Percentiles rank a stretch among this genome's conserved stretches.
phyloP scores from a whole-genome alignment of 345 rosid genomes.

The Brassica juncea region DNA sequence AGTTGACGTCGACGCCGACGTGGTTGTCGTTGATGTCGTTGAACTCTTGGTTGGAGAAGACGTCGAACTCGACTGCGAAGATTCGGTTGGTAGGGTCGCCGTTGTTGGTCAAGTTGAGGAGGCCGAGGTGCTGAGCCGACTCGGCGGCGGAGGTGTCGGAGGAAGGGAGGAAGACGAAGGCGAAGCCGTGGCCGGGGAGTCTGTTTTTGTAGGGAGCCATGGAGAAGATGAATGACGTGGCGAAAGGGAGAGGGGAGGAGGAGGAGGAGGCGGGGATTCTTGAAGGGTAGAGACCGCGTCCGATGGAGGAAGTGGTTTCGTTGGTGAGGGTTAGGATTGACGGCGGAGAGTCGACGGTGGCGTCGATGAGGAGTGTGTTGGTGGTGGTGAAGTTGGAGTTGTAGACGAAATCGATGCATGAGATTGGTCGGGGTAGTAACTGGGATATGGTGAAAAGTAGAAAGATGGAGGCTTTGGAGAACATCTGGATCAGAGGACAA shows the following conservation, averaged over 20 bases:
- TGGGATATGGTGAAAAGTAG: neutral
- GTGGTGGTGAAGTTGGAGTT: slow-evolving; percentile 60
- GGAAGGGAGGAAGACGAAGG: slow-evolving; percentile 57
- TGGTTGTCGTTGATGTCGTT: slow-evolving; percentile 63
- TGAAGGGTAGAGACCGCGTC: slow-evolving; percentile 63
- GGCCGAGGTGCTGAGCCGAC: slow-evolving; percentile 58
- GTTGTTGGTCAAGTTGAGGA: slow-evolving; percentile 57
- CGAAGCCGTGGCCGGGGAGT: slow-evolving; percentile 69
- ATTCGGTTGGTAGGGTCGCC: slow-evolving; percentile 48
- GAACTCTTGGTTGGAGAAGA: slow-evolving; percentile 70
- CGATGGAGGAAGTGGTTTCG: slow-evolving; percentile 47
- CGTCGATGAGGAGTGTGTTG: slow-evolving; percentile 47
- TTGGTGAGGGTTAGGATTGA: slow-evolving; percentile 62
- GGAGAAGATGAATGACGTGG: slow-evolving; percentile 75
- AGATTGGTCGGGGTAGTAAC: slow-evolving; percentile 22
- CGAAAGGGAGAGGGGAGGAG: slow-evolving; percentile 51
- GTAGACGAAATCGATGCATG: slow-evolving; percentile 57
- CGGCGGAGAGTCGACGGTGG: slow-evolving; percentile 49
- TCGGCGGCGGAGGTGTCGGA: slow-evolving; percentile 48
- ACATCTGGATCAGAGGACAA: slow-evolving; percentile 9
- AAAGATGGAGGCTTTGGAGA: slow-evolving; percentile 16
- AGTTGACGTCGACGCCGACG: slow-evolving; percentile 72
- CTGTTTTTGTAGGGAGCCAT: slow-evolving; percentile 52
- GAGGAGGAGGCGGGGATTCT: slow-evolving; percentile 48
- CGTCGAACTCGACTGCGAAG: slow-evolving; percentile 68